Evolutionary conservation across 371 early-diverging fungal species (phyloP).

Genomic region (Syncephalastrum contaminatum): DNA sequence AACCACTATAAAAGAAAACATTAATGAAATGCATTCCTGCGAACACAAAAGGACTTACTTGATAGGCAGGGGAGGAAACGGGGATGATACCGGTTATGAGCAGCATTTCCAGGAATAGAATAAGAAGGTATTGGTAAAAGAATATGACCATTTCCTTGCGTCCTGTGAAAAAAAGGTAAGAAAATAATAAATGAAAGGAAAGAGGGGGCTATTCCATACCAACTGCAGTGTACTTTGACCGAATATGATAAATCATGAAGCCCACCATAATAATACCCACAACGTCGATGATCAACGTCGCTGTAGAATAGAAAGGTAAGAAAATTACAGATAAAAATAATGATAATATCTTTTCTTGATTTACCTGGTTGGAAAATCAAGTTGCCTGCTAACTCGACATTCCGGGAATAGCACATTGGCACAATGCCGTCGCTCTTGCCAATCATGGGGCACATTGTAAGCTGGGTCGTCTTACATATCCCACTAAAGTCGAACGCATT

Average conservation of each 20-base stretch:
- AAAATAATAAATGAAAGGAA: background rate
- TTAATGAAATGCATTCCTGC: background rate
- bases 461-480: conserved; percentile 78
- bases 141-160: conserved; percentile 93
- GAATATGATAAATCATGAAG: conserved; percentile 91
- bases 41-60: conserved; percentile 44
- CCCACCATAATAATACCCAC: conserved; percentile 85
- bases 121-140: conserved; percentile 81
- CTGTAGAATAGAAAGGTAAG: conserved; percentile 16
- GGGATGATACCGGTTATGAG: conserved; percentile 82
- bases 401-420: conserved; percentile 91
- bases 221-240: conserved; percentile 91
- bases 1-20: conserved; percentile 62
- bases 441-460: conserved; percentile 89
- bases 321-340: background rate
- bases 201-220: conserved; percentile 43
- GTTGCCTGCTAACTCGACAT: conserved; percentile 76
- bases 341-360: background rate
- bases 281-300: conserved; percentile 77
- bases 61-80: conserved; percentile 67
- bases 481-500: conserved; percentile 69
- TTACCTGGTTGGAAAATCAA: conserved; percentile 91
- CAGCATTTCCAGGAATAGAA: conserved; percentile 75
- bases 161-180: conserved; percentile 36
- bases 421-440: conserved; percentile 76